phyloP scores from a whole-genome alignment of 352 stramenopile species.

The Phytophthora uliginosa region DNA sequence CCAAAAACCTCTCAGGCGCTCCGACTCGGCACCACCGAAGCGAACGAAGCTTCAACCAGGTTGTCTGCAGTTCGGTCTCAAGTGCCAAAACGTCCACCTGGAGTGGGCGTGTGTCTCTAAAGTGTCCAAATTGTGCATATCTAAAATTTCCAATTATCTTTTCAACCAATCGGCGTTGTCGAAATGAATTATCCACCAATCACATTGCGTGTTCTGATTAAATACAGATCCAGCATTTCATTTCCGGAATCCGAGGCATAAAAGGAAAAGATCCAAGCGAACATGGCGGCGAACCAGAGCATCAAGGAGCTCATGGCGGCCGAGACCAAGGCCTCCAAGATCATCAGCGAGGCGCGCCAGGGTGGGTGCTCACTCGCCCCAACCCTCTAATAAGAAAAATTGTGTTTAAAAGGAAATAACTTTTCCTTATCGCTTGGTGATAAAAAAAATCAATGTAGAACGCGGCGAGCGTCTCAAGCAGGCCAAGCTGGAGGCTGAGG shows the following conservation, averaged over 20 bases:
- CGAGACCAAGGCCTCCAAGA: conserved; percentile 92
- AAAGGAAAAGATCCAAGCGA: conserved; percentile 19
- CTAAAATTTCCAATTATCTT: conserved; percentile 15
- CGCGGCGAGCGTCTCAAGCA: conserved; percentile 89
- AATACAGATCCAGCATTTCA: not conserved
- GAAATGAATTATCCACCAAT: conserved; percentile 15
- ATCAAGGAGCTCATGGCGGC: conserved; percentile 93
- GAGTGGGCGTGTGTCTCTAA: conserved; percentile 33
- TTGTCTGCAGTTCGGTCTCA: not conserved
- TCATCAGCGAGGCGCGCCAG: conserved; percentile 90
- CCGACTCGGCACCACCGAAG: conserved; percentile 8
- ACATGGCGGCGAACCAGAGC: conserved; percentile 88
- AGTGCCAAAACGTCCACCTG: conserved; percentile 14
- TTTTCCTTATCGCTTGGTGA: not conserved
- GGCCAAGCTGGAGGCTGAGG: conserved; percentile 89
- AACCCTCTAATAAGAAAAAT: not conserved
- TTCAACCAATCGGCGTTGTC: conserved; percentile 21
- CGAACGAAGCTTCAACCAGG: conserved; percentile 33
- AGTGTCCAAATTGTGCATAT: conserved; percentile 5
- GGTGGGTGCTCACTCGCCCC: conserved; percentile 34
- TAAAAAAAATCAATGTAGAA: conserved; percentile 47
- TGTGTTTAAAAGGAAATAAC: not conserved
- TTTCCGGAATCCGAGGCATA: not conserved
- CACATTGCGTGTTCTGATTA: not conserved
- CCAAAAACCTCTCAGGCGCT: conserved; percentile 4